These are phyloP conservation scores for Colletotrichum destructivum DNA, from an alignment of 2,329 filamentous ascomycete species.

Conservation along the genomic window DNA sequence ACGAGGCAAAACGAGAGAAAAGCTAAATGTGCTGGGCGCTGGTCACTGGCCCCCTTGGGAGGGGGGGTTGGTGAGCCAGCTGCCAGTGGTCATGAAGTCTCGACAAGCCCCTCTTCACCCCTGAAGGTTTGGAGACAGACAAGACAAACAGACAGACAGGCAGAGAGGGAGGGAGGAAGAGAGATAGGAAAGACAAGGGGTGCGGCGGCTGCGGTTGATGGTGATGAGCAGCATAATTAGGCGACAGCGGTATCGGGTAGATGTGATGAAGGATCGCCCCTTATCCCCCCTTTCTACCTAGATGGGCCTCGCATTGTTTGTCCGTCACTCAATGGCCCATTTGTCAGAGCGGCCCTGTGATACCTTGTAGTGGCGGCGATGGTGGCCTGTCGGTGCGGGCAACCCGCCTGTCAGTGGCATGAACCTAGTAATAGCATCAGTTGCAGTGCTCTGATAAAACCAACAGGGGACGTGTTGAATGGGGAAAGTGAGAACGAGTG, in stretches of 20 bases:
- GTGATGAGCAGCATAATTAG: slow-evolving; percentile 20
- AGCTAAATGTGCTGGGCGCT: slow-evolving; percentile 30
- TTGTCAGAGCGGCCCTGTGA: slow-evolving; percentile 7
- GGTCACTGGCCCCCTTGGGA: neutral
- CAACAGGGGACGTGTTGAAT: neutral
- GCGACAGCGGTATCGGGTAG: slow-evolving; percentile 20
- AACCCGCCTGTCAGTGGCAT: slow-evolving; percentile 5
- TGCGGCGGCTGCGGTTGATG: neutral
- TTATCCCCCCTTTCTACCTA: slow-evolving; percentile 7
- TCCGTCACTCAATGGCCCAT: slow-evolving; percentile 23
- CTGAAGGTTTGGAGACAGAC: neutral
- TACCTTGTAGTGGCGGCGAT: no score
- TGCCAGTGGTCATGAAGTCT: neutral
- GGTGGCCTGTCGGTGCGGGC: slow-evolving; percentile 4
- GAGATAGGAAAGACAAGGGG: neutral
- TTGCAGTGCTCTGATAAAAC: neutral
- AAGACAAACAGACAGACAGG: neutral
- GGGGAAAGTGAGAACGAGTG: neutral
- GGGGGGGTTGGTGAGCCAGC: slow-evolving; percentile 17
- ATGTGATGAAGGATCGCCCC: slow-evolving; percentile 22
- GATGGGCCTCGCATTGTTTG: slow-evolving; percentile 24
- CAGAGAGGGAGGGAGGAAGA: neutral
- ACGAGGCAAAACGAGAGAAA: slow-evolving; percentile 41
- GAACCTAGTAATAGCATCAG: slow-evolving; percentile 19
- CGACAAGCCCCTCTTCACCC: slow-evolving; percentile 6